Evolutionary conservation across 108 stramenopile genomes (phyloP).

Genomic region (Skeletonema costatum): DNA sequence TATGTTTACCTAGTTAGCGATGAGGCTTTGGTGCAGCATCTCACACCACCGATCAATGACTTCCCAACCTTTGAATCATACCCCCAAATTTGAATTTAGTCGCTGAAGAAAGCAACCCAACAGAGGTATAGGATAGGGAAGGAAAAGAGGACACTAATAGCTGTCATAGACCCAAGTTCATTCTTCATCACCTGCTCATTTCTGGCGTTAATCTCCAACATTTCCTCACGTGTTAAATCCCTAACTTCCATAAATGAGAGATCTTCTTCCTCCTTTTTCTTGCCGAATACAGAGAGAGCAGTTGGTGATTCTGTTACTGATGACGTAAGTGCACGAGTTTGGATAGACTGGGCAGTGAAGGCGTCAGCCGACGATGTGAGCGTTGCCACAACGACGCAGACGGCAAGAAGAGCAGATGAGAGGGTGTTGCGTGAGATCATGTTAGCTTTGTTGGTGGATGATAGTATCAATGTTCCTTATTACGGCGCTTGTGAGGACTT

Average conservation of each 20-base stretch:
- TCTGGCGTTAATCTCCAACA: slow-evolving; percentile 69
- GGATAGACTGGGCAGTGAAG: slow-evolving; percentile 39
- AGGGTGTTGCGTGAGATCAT: slow-evolving; percentile 27
- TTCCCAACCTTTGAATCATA: not conserved
- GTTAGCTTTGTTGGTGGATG: not conserved
- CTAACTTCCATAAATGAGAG: slow-evolving; percentile 72
- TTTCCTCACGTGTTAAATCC: slow-evolving; percentile 86
- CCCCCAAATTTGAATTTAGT: slow-evolving; percentile 23
- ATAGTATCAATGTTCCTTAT: not conserved
- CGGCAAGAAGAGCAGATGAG: not conserved
- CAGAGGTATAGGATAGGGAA: slow-evolving; percentile 87
- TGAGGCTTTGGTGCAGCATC: not conserved
- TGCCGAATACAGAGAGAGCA: slow-evolving; percentile 44
- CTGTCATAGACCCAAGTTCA: slow-evolving; percentile 79
- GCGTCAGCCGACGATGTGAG: slow-evolving; percentile 21
- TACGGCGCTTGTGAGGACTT: too few species aligned
- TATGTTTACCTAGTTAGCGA: not conserved
- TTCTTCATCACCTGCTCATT: slow-evolving; percentile 85
- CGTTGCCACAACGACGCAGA: slow-evolving; percentile 11
- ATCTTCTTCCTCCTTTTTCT: slow-evolving; percentile 74
- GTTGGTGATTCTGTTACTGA: not conserved
- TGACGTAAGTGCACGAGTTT: slow-evolving; percentile 13
- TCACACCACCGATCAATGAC: too few species aligned
- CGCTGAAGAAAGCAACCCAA: slow-evolving; percentile 89
- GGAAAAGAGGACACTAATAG: slow-evolving; percentile 68